Conservation (phyloP, 108 stramenopile genomes). For the Aurantiochytrium sp. region DNA sequence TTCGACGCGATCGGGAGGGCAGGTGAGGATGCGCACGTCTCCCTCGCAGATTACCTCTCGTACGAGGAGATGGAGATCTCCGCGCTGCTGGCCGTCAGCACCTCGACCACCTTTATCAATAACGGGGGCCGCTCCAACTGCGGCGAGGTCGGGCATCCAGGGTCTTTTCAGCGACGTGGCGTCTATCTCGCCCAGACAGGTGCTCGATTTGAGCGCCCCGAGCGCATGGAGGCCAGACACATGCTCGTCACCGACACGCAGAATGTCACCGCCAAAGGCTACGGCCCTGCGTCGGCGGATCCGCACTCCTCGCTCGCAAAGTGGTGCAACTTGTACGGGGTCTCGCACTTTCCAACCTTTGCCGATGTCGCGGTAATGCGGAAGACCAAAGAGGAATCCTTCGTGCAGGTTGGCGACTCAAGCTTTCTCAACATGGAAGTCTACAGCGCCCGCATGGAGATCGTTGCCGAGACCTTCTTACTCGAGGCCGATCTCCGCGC, state of each 20-base stretch:
- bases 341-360: neutral
- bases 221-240: neutral
- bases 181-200: neutral
- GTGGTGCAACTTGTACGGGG: neutral
- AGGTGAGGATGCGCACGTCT: neutral
- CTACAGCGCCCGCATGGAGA: neutral
- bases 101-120: neutral
- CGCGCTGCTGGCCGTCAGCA: neutral
- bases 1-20: neutral
- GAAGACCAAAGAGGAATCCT: no score
- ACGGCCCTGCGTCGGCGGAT: neutral
- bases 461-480: conserved; percentile 4
- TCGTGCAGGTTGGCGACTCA: neutral
- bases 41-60: neutral
- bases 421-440: neutral
- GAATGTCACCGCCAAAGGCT: neutral
- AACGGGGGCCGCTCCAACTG: neutral
- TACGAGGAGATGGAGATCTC: conserved; percentile 5
- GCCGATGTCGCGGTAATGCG: neutral
- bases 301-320: neutral
- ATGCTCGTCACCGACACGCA: neutral
- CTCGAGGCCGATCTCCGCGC: neutral
- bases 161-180: neutral
- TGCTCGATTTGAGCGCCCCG: neutral
- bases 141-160: neutral